Conservation (phyloP, 1,139 yeast species). For the Yamadazyma pseudoaaseri region DNA sequence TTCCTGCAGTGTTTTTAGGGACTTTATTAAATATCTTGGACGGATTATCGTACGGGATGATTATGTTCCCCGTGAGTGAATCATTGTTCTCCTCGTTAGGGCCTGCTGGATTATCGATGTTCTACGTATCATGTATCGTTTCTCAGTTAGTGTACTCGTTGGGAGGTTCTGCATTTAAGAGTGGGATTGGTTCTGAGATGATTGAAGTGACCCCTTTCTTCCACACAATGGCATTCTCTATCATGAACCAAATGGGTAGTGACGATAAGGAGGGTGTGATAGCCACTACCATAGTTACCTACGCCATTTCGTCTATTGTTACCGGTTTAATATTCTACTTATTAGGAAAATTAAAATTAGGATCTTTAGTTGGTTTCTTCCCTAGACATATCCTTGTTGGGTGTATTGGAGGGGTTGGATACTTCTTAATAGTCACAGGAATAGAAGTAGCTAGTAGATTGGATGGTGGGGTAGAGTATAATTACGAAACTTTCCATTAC, state of each 20-base stretch:
- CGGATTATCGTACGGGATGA: constrained; percentile 96
- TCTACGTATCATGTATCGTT: constrained; percentile 83
- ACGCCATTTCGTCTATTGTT: constrained; percentile 76
- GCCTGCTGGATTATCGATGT: constrained; percentile 90
- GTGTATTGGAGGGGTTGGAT: constrained; percentile 98
- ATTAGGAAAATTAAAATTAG: constrained; percentile 77
- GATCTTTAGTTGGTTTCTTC: constrained; percentile 88
- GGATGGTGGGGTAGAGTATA: constrained; percentile 70
- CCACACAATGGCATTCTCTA: constrained; percentile 86
- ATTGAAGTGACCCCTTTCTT: constrained; percentile 97
- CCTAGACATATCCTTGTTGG: constrained; percentile 96
- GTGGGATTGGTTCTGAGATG: constrained; percentile 97
- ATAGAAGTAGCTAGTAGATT: constrained; percentile 83
- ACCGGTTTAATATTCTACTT: constrained; percentile 80
- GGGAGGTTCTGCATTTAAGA: constrained; percentile 86
- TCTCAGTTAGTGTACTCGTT: constrained; percentile 85
- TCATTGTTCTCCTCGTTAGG: constrained; percentile 75
- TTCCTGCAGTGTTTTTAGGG: constrained; percentile 84
- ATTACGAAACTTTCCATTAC: constrained; percentile 50
- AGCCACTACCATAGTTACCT: constrained; percentile 85
- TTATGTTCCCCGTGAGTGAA: constrained; percentile 87
- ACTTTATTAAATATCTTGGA: constrained; percentile 82
- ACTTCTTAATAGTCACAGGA: constrained; percentile 85
- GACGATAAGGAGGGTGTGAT: constrained; percentile 58
- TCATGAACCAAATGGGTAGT: constrained; percentile 56